Evolutionary conservation across 371 early-diverging fungal genomes (phyloP), one percentile per base, ranked within the genome.

Genomic region (Lichtheimia corymbifera): DNA sequence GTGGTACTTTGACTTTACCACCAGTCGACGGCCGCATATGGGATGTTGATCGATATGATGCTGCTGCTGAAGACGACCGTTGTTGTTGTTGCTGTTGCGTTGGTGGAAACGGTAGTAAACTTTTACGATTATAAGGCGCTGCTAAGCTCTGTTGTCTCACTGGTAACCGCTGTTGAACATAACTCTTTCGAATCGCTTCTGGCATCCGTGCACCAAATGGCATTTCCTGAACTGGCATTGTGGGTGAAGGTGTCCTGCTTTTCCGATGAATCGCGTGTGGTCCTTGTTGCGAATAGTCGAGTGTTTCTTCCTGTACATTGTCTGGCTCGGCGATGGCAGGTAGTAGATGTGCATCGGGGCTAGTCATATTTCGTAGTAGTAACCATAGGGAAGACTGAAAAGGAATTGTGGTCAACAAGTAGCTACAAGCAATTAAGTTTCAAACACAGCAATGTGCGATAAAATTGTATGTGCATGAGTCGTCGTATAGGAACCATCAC

Each of bases 81-180:
- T 47, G 47, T 22, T 18, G 15, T 4, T 18, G 17, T 13, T 18
- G 47, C 11, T 47, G 18, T 47, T 22, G 18, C 17, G 18, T 11
- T n/a, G 22, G n/a, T 22, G 47, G 47, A 5, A 5, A 47, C 17
- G 47, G 47, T 47, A 47, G 17, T 15, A 18, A 9, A 18, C 22
- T 58, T n/a, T 22, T 43, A 17, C 22, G 40, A 4, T 30, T 18
- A 42, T 51, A 63, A 30, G 54, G 18, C 17, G 79, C 74, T 47
- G 71, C 74, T 12, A 79, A 54, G 50, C 80, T 79, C 43, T 79
- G 80, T 18, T 76, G 68, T 54, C 80, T 62, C 40, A 79, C 66
- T 24, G 80, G 80, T 11, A 79, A 60, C 24, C 73, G 68, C 50
- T 79, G 80, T 22, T 68, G 72, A 4, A 71, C 71, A 55, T 79